phyloP scores from a whole-genome alignment of 306 rosid genomes.

The Sindora glabra region DNA sequence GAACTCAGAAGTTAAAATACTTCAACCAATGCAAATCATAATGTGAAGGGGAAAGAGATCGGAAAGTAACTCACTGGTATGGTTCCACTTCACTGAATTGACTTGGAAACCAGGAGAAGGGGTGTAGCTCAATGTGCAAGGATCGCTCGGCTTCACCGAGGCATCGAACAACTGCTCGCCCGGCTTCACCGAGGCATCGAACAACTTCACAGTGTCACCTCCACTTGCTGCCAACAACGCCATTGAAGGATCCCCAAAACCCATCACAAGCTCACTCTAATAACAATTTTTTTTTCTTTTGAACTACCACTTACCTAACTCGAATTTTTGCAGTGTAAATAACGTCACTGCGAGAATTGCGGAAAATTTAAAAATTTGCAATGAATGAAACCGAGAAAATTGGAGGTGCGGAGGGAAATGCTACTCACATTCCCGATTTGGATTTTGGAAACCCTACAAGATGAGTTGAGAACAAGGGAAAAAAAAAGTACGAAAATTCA shows the following conservation, averaged over 20 bases:
- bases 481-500: slow-evolving; percentile 20
- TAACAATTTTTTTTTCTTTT: too few species aligned
- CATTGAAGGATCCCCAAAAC: too few species aligned
- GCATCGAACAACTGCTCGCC: slow-evolving; percentile 85
- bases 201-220: slow-evolving; percentile 37
- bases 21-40: slow-evolving; percentile 9
- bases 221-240: too few species aligned
- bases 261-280: too few species aligned
- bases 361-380: too few species aligned
- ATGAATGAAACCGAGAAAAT: too few species aligned
- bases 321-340: too few species aligned
- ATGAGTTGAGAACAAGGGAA: background rate
- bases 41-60: background rate
- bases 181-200: slow-evolving; percentile 80
- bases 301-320: too few species aligned
- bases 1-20: background rate
- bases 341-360: too few species aligned
- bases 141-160: slow-evolving; percentile 77
- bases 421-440: too few species aligned
- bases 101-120: slow-evolving; percentile 76
- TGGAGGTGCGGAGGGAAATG: too few species aligned
- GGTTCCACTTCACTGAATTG: slow-evolving; percentile 96
- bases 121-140: slow-evolving; percentile 74
- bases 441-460: too few species aligned
- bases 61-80: slow-evolving; percentile 61